These are phyloP conservation scores for Termitomyces sp. DNA, from an alignment of 768 basidiomycete species.

Conservation along the genomic window DNA sequence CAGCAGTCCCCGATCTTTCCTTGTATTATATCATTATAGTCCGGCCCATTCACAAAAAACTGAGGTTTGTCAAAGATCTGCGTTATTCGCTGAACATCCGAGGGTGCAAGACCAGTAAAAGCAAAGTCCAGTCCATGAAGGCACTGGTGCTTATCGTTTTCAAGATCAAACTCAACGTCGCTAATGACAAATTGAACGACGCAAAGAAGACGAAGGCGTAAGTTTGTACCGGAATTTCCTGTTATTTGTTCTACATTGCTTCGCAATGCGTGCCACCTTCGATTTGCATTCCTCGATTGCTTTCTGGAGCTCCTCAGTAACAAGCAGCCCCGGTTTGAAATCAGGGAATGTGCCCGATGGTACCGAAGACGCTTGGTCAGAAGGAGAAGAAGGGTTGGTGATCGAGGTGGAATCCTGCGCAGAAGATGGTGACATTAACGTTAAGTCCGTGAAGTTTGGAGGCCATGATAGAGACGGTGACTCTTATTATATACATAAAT, in stretches of 20 bases:
- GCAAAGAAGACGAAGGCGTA: not conserved
- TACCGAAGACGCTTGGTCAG: not conserved
- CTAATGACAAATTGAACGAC: conserved; percentile 19
- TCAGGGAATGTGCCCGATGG: conserved; percentile 22
- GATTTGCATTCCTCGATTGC: conserved; percentile 41
- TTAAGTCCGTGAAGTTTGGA: not conserved
- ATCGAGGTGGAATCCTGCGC: not conserved
- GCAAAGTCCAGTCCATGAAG: conserved; percentile 32
- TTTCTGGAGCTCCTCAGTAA: conserved; percentile 43
- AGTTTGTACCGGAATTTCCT: conserved; percentile 38
- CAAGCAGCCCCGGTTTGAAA: conserved; percentile 35
- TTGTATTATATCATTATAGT: conserved; percentile 44
- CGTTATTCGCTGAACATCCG: conserved; percentile 36
- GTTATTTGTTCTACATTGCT: conserved; percentile 39
- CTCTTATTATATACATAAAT: conserved; percentile 6
- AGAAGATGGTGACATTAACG: conserved; percentile 7
- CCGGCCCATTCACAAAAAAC: conserved; percentile 42
- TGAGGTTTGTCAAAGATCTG: conserved; percentile 50
- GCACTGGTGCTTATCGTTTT: conserved; percentile 44
- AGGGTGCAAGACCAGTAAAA: conserved; percentile 21
- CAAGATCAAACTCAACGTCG: conserved; percentile 53
- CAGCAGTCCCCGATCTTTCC: conserved; percentile 51
- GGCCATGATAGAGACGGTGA: conserved; percentile 2
- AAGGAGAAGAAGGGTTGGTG: not conserved
- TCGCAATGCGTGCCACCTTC: conserved; percentile 40